Conservation (phyloP, 2,329 filamentous ascomycete genomes). For the Neobulgaria alba region DNA sequence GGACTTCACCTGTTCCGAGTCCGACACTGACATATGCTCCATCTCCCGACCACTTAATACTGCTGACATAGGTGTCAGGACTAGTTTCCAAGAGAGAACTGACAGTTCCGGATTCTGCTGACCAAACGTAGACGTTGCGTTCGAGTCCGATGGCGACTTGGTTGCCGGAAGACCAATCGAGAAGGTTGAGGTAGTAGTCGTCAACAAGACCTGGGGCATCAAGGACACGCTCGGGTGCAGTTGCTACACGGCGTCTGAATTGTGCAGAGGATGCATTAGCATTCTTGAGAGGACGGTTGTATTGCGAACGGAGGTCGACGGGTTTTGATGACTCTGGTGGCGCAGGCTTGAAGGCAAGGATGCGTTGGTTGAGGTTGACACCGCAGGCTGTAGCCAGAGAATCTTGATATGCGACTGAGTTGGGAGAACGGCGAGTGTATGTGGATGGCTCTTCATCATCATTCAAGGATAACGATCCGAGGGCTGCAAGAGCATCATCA, state of each 20-base stretch:
- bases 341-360: constrained; percentile 96
- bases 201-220: constrained; percentile 94
- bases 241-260: constrained; percentile 84
- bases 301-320: constrained; percentile 93
- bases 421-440: constrained; percentile 74
- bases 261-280: constrained; percentile 67
- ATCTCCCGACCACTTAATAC: constrained; percentile 97
- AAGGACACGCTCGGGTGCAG: constrained; percentile 89
- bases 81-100: constrained; percentile 80
- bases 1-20: constrained; percentile 89
- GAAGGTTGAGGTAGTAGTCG: constrained; percentile 97
- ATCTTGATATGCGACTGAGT: constrained; percentile 84
- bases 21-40: constrained; percentile 94
- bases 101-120: constrained; percentile 84
- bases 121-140: constrained; percentile 97
- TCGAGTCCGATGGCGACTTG: constrained; percentile 97
- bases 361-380: constrained; percentile 86
- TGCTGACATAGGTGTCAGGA: constrained; percentile 91
- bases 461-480: constrained; percentile 69
- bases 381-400: constrained; percentile 86
- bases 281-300: constrained; percentile 90
- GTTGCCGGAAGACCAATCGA: constrained; percentile 97
- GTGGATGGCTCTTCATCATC: constrained; percentile 60
- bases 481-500: constrained; percentile 69
- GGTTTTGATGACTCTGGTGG: constrained; percentile 98